A percentile compares a stretch with the other conserved stretches of the same genome.
phyloP scores from a whole-genome alignment of 2,329 filamentous ascomycete species.

The Thermothelomyces thermophilus region DNA sequence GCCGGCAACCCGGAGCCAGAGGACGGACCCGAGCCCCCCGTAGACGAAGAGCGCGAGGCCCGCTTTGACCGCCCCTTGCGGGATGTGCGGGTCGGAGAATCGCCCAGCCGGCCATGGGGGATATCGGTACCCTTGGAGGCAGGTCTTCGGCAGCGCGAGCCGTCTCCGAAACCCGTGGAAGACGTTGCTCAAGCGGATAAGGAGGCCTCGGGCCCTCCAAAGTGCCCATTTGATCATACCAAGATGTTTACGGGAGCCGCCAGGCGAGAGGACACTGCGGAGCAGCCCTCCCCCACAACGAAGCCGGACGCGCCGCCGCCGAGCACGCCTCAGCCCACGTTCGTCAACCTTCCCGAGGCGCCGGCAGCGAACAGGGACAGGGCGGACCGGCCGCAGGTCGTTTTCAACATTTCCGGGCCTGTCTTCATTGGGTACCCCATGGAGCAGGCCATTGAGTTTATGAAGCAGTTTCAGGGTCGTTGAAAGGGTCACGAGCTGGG shows the following conservation, averaged over 20 bases:
- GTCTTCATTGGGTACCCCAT: slow-evolving; percentile 89
- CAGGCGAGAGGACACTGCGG: slow-evolving; percentile 5
- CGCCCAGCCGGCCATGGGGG: slow-evolving; percentile 87
- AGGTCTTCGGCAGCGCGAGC: slow-evolving; percentile 41
- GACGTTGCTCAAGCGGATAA: slow-evolving; percentile 33
- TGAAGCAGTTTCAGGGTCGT: slow-evolving; percentile 52
- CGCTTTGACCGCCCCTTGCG: slow-evolving; percentile 81
- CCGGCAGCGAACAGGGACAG: slow-evolving; percentile 24
- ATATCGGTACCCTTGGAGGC: slow-evolving; percentile 63
- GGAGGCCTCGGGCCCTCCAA: slow-evolving; percentile 32
- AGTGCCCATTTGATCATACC: slow-evolving; percentile 49
- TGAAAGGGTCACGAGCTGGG: background rate
- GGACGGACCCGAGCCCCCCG: slow-evolving; percentile 26
- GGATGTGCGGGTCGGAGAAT: slow-evolving; percentile 89
- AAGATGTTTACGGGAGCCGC: slow-evolving; percentile 22
- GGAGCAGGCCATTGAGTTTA: slow-evolving; percentile 70
- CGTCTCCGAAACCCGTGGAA: slow-evolving; percentile 51
- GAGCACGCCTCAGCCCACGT: slow-evolving; percentile 38
- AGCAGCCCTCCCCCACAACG: slow-evolving; percentile 20
- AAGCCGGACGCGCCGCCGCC: slow-evolving; percentile 26
- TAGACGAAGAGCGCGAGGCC: slow-evolving; percentile 53
- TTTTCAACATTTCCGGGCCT: slow-evolving; percentile 70
- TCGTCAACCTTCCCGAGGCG: slow-evolving; percentile 40
- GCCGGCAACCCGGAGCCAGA: slow-evolving; percentile 25
- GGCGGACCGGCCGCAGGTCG: slow-evolving; percentile 55